A percentile compares a stretch with the other conserved stretches of the same genome.
phyloP scores from a whole-genome alignment of 352 stramenopile genomes.

The Pythium oligandrum region DNA sequence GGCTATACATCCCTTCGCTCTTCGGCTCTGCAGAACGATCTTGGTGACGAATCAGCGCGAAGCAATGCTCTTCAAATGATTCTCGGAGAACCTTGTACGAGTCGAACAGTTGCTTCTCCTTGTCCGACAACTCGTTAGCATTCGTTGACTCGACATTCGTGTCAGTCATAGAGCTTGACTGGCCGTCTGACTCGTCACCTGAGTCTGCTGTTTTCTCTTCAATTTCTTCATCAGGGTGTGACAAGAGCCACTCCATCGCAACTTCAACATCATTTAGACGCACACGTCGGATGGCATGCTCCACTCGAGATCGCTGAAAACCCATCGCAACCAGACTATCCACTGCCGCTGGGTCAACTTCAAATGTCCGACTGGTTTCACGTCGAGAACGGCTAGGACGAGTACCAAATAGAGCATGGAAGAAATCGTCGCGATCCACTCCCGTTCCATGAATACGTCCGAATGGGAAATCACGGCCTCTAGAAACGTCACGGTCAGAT shows the following conservation, averaged over 20 bases:
- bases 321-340: slow-evolving; percentile 94
- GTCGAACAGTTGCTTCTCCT: slow-evolving; percentile 42
- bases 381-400: background rate
- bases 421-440: slow-evolving; percentile 24
- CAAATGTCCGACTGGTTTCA: slow-evolving; percentile 50
- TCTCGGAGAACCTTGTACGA: slow-evolving; percentile 48
- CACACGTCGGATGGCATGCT: slow-evolving; percentile 87
- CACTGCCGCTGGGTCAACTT: slow-evolving; percentile 87
- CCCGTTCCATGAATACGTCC: slow-evolving; percentile 30
- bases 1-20: slow-evolving; percentile 19
- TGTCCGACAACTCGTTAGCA: no score
- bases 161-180: no score
- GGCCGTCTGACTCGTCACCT: slow-evolving; percentile 18
- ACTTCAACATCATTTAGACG: slow-evolving; percentile 92
- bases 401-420: background rate
- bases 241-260: slow-evolving; percentile 95
- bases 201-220: slow-evolving; percentile 24
- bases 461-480: slow-evolving; percentile 24
- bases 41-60: slow-evolving; percentile 55
- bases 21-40: background rate
- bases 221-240: slow-evolving; percentile 79
- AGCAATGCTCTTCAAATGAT: slow-evolving; percentile 61
- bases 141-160: no score
- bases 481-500: slow-evolving; percentile 12
- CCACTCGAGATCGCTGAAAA: slow-evolving; percentile 87